Evolutionary conservation across 805 yeast genomes (phyloP), one percentile per base, ranked within the genome.

Genomic region (Candida ascalaphidarum): DNA sequence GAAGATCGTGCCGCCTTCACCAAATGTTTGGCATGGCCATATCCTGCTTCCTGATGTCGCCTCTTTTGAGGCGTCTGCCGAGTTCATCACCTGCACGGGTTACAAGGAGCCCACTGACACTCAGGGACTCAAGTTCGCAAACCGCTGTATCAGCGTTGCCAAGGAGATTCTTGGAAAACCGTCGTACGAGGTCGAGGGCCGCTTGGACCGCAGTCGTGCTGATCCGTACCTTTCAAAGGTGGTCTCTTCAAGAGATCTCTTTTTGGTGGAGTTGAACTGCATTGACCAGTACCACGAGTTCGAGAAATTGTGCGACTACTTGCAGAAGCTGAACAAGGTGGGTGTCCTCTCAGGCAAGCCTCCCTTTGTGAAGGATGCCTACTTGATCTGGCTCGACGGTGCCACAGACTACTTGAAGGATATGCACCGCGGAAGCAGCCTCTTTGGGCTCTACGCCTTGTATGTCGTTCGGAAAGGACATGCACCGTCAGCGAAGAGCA

Each of bases 331-430:
- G 17, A 41, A 48, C 17, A 72, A 72, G 44, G 73, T 69, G 28
- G 88, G 85, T 2, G 85, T 78, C 11, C 55, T 80, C 25, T 65
- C 71, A 9, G 60, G 57, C 12, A 58, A 59, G 29, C 70, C 73
- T 1, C 35, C 48, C 7, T 59, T 62, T 39, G 77, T 76, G 22
- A 78, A 77, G 41, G 88, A 80, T 49, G 67, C 79, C 7, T 80
- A 79, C 46, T 36, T 80, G 29, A 49, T 77, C 17, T 65, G 77
- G 1, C 30, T 68, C 18, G 32, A 25, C 22, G 33, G 22, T 11
- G 23, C 23, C 11, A 25, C 31, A 16, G 40, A 40, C 6, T 14
- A 21, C 14, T 37, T 34, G 23, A 22, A 34, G 35, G 20, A 6
- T 8, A 8, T 7, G 18, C 18, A 7, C 18, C 8, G 6, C 18